Evolutionary conservation across 108 stramenopile species (phyloP), one percentile per base, ranked within the genome.

Genomic region (Cylindrotheca closterium): DNA sequence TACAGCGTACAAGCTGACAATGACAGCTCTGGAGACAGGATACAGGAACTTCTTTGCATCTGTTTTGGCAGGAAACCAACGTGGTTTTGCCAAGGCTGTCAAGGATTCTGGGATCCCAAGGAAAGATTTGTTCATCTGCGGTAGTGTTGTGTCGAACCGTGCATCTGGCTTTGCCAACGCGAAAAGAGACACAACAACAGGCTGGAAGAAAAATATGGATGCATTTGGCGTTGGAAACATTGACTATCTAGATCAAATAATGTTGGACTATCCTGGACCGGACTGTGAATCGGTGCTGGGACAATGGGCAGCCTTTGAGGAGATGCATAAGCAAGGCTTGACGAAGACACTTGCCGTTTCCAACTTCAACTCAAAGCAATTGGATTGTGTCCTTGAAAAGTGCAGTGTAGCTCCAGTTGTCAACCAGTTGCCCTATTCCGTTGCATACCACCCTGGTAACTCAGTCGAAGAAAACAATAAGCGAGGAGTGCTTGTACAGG

Each of bases 251-350:
- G 88, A 89, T 68, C 81, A 82, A 72, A 89, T 89, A 37, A 89
- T 89, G 88, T 60, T 89, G 17, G 88, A 89, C 48, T 89, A 89
- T 79, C 88, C 88, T 8, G 88, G 88, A 27, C 77, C 88, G 18
- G 83, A 89, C 67, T 73, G 76, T 42, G 81, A 77, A 15, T 84
- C 83, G n/a, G 82, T 89, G 32, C 74, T 68, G 51, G 88, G 88
- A 19, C 88, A 89, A 50, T 89, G 88, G 88, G 55, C 30, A 12
- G 67, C 81, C 47, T 84, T 89, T 55, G 85, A 89, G 63, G 85
- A 84, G 10, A 89, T 89, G 88, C 55, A 71, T 47, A 60, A 60
- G 47, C 76, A 80, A 23, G 66, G 70, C 29, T 63, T 76, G 49
- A 74, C 79, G 17, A 74, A 70, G 52, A 79, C 81, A 19, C 58